phyloP scores from a whole-genome alignment of 1,284 basidiomycete species.

The Schizopora paradoxa region DNA sequence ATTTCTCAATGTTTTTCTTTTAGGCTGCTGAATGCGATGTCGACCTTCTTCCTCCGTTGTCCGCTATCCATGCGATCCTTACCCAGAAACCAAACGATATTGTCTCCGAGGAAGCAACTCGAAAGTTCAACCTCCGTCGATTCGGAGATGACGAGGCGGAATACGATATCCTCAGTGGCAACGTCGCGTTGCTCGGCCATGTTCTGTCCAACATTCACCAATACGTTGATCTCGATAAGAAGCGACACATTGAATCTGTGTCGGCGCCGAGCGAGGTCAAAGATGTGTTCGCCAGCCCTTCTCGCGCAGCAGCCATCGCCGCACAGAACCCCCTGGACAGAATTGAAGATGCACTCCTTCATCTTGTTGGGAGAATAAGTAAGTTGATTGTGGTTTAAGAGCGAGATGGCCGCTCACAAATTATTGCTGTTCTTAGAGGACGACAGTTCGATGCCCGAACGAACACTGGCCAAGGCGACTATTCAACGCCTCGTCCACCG shows the following conservation, averaged over 20 bases:
- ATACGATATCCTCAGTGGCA: slow-evolving; percentile 51
- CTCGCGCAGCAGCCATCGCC: slow-evolving; percentile 19
- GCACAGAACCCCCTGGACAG: slow-evolving; percentile 29
- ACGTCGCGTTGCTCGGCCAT: slow-evolving; percentile 48
- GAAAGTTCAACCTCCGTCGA: slow-evolving; percentile 35
- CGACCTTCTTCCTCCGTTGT: slow-evolving; percentile 39
- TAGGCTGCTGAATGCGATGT: slow-evolving; percentile 29
- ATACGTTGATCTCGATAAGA: slow-evolving; percentile 48
- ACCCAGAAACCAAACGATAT: too few species aligned
- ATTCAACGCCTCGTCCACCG: slow-evolving; percentile 58
- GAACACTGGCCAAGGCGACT: slow-evolving; percentile 61
- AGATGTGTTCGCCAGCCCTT: not conserved
- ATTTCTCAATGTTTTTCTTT: slow-evolving; percentile 2
- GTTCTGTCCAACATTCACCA: slow-evolving; percentile 51
- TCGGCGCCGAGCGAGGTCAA: slow-evolving; percentile 14
- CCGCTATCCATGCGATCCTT: slow-evolving; percentile 36
- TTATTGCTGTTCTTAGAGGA: slow-evolving; percentile 32
- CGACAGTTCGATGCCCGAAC: slow-evolving; percentile 69
- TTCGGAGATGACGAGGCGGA: slow-evolving; percentile 37
- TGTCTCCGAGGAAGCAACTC: slow-evolving; percentile 4
- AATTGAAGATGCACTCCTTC: slow-evolving; percentile 40
- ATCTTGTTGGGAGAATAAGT: slow-evolving; percentile 42
- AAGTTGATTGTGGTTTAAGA: slow-evolving; percentile 60
- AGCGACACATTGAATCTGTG: slow-evolving; percentile 19
- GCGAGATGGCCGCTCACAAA: slow-evolving; percentile 21